phyloP scores from a whole-genome alignment of 179 eudicot species.

The Silene vulgaris region DNA sequence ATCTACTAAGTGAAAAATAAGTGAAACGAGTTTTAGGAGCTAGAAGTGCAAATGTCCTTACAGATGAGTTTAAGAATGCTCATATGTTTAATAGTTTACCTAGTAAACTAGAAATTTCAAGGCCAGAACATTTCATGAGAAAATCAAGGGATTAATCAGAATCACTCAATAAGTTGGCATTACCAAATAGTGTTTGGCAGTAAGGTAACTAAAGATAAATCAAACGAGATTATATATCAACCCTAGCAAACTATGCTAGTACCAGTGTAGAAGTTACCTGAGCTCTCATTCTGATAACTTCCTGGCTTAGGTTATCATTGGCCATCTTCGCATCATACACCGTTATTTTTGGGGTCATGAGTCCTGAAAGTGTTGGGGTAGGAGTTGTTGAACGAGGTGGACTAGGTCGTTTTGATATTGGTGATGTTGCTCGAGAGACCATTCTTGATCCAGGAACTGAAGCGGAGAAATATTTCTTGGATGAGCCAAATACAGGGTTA shows the following conservation, averaged over 20 bases:
- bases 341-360: slow-evolving; percentile 61
- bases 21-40: too few relatives aligned
- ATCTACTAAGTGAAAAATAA: too few relatives aligned
- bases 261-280: slow-evolving; percentile 49
- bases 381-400: slow-evolving; percentile 98
- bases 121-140: too few relatives aligned
- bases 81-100: not conserved
- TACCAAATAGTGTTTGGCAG: not conserved
- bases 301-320: slow-evolving; percentile 67
- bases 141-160: not conserved
- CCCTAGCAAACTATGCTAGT: not conserved
- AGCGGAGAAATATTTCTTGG: slow-evolving; percentile 93
- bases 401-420: slow-evolving; percentile 79
- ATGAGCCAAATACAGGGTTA: slow-evolving; percentile 84
- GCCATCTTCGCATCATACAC: slow-evolving; percentile 53
- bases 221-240: not conserved
- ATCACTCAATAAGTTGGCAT: not conserved
- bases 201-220: not conserved
- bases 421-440: slow-evolving; percentile 95
- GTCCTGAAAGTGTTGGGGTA: slow-evolving; percentile 84
- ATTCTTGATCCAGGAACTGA: slow-evolving; percentile 99
- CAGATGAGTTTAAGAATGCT: not conserved
- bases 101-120: not conserved
- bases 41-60: not conserved
- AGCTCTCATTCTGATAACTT: slow-evolving; percentile 59